Percentiles rank a stretch among this genome's conserved stretches.
Conservation (phyloP, 257 asterid species). For the Gentiana dahurica region DNA sequence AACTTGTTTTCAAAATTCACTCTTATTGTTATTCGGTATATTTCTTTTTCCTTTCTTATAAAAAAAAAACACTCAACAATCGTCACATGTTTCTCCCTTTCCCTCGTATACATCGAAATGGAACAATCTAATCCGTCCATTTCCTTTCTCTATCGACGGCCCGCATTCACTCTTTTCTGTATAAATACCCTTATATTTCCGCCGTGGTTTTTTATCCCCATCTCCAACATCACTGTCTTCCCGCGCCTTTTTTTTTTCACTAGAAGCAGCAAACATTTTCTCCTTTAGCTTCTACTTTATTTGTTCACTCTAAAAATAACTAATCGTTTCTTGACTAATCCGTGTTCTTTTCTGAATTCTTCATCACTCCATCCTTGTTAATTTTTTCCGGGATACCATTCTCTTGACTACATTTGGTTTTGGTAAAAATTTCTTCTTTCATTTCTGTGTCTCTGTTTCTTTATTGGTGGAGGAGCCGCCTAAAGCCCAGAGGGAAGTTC, state of each 20-base stretch:
- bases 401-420: not conserved
- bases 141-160: too few relatives aligned
- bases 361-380: slow-evolving; percentile 18
- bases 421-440: not conserved
- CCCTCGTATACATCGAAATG: too few relatives aligned
- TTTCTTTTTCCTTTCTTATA: too few relatives aligned
- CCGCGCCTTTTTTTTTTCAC: slow-evolving; percentile 12
- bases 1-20: too few relatives aligned
- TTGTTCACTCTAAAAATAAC: slow-evolving; percentile 24
- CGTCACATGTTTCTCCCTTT: too few relatives aligned
- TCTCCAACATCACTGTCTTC: slow-evolving; percentile 6
- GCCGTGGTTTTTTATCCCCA: not conserved
- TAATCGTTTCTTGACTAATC: slow-evolving; percentile 15
- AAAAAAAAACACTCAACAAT: too few relatives aligned
- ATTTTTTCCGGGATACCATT: not conserved
- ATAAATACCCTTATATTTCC: too few relatives aligned
- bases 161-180: too few relatives aligned
- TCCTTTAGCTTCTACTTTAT: slow-evolving; percentile 5
- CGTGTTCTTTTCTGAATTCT: slow-evolving; percentile 13
- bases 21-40: too few relatives aligned
- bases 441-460: not conserved
- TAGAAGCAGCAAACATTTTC: slow-evolving; percentile 6
- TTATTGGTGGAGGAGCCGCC: not conserved
- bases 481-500: slow-evolving; percentile 53
- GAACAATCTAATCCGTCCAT: too few relatives aligned